These are phyloP conservation scores for Gossypium laxum DNA, from an alignment of 441 rosid genomes.

Conservation along the genomic window DNA sequence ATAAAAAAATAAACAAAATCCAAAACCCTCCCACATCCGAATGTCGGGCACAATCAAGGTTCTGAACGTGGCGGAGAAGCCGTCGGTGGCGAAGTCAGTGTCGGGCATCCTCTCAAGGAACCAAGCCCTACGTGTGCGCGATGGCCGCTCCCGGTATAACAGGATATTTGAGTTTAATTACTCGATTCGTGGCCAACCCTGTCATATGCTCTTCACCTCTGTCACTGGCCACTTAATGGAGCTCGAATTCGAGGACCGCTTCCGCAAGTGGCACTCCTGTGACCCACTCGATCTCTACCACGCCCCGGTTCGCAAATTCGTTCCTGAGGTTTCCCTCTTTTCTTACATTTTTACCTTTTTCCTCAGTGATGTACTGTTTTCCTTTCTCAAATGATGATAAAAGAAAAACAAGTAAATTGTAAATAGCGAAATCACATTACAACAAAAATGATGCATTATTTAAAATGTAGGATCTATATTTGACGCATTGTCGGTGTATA, in stretches of 20 bases:
- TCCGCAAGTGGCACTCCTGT: constrained; percentile 88
- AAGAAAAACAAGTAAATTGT: background rate
- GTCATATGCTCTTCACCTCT: constrained; percentile 82
- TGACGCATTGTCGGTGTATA: background rate
- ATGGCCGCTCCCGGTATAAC: constrained; percentile 88
- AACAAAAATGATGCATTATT: background rate
- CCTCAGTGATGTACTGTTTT: background rate
- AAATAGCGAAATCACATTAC: background rate
- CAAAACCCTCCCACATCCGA: background rate
- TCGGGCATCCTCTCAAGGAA: constrained; percentile 61
- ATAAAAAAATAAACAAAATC: background rate
- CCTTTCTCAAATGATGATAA: background rate
- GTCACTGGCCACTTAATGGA: constrained; percentile 94
- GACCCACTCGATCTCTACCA: constrained; percentile 79
- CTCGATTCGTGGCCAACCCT: constrained; percentile 60
- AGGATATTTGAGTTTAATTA: constrained; percentile 83
- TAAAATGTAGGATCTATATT: background rate
- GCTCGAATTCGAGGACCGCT: constrained; percentile 79
- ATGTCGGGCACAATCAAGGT: constrained; percentile 44
- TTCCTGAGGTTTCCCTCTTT: constrained; percentile 56
- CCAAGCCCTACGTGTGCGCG: constrained; percentile 56
- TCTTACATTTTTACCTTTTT: background rate
- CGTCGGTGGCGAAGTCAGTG: constrained; percentile 90
- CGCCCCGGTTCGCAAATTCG: constrained; percentile 67
- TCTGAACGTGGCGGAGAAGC: constrained; percentile 91